Evolutionary conservation across 129 eudicot genomes (phyloP).

Genomic region (Artemisia tridentata): DNA sequence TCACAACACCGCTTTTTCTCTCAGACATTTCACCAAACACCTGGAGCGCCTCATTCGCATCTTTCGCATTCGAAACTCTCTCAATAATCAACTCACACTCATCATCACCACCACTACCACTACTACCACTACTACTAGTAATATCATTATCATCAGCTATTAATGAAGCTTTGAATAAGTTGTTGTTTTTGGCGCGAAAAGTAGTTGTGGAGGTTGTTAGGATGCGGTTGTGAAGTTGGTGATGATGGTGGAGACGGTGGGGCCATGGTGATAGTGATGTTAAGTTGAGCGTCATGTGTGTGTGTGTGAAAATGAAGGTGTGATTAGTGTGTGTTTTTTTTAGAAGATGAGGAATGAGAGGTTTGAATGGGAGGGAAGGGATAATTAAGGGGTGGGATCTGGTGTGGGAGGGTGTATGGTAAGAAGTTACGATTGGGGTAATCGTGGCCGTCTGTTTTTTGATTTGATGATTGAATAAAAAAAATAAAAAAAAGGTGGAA

Average conservation of each 20-base stretch:
- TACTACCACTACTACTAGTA: constrained; percentile 13
- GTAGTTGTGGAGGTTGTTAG: constrained; percentile 10
- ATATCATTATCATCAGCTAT: constrained; percentile 15
- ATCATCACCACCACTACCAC: not conserved
- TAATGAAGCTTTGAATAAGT: constrained; percentile 34
- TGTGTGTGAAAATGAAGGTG: constrained; percentile 28
- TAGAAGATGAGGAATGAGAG: constrained; percentile 63
- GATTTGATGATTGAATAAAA: no score
- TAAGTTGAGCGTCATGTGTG: constrained; percentile 44
- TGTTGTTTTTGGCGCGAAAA: constrained; percentile 15
- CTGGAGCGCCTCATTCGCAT: constrained; percentile 57
- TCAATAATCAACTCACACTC: constrained; percentile 34
- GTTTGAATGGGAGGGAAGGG: constrained; percentile 21
- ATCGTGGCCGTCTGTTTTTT: no score
- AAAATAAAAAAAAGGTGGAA: no score
- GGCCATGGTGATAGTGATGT: constrained; percentile 33
- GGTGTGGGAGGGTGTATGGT: not conserved
- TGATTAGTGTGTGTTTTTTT: not conserved
- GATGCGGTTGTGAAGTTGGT: constrained; percentile 22
- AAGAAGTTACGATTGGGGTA: no score
- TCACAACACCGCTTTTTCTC: constrained; percentile 54
- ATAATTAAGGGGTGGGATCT: not conserved
- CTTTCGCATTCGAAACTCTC: constrained; percentile 47
- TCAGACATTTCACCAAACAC: constrained; percentile 50
- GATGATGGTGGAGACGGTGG: constrained; percentile 27